Percentiles rank a stretch among this genome's conserved stretches.
phyloP scores from a whole-genome alignment of 2,329 filamentous ascomycete genomes.

The Talaromyces marneffei region DNA sequence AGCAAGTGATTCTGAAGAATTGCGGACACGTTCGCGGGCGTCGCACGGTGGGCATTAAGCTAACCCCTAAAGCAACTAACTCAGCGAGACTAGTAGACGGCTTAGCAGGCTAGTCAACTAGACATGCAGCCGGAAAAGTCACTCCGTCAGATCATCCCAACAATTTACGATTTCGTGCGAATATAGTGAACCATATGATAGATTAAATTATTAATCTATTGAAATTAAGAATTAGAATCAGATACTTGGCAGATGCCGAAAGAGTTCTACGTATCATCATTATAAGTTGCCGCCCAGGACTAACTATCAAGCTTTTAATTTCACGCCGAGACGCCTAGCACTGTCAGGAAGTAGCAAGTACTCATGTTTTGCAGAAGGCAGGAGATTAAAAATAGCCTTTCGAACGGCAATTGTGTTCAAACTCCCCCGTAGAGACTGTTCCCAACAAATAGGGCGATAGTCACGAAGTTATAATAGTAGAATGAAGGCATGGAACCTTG shows the following conservation, averaged over 20 bases:
- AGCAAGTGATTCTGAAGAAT: slow-evolving; percentile 1
- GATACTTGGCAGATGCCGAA: neutral
- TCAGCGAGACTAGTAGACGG: neutral
- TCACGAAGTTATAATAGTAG: no score
- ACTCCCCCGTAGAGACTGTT: no score
- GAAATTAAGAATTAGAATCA: neutral
- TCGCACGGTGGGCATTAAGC: neutral
- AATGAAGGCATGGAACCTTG: no score
- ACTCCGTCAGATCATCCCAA: neutral
- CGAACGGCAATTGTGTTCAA: neutral
- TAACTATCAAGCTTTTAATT: neutral
- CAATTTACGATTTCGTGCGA: neutral
- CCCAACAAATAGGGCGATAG: no score
- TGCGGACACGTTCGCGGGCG: neutral
- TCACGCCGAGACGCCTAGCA: neutral
- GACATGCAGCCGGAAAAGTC: slow-evolving; percentile 6
- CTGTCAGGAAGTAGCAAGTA: neutral
- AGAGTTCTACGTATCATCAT: neutral
- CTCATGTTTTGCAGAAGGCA: neutral
- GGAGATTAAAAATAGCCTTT: neutral
- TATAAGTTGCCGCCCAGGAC: neutral
- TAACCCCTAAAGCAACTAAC: neutral
- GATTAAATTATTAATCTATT: neutral
- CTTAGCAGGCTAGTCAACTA: neutral
- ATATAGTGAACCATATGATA: neutral